Evolutionary conservation across 2,329 filamentous ascomycete species (phyloP).

Genomic region (Aspergillus ibericus): DNA sequence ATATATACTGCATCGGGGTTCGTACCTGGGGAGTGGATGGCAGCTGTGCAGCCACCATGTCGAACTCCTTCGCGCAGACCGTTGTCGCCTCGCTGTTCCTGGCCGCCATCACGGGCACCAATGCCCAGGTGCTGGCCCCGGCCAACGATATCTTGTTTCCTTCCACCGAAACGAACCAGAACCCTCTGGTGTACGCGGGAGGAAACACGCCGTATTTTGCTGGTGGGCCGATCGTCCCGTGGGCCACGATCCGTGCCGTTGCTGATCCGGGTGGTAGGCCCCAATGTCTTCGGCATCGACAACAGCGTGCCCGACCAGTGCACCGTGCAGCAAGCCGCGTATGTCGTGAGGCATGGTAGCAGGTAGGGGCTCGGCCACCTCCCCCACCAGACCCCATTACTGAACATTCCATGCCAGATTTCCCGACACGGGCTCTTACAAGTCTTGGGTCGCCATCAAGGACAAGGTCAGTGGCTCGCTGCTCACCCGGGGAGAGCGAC

Average conservation of each 20-base stretch:
- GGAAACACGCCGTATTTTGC: neutral
- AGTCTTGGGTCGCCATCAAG: slow-evolving; percentile 11
- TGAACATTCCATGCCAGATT: neutral
- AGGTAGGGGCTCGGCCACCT: neutral
- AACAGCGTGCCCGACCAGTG: slow-evolving; percentile 8
- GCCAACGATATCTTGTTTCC: neutral
- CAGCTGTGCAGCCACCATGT: neutral
- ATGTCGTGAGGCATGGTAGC: slow-evolving; percentile 15
- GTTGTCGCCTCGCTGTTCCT: neutral
- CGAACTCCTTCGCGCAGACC: neutral
- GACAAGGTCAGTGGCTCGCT: slow-evolving; percentile 34
- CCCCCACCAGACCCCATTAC: neutral
- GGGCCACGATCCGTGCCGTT: no score
- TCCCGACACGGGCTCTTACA: slow-evolving; percentile 14
- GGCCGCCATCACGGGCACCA: neutral
- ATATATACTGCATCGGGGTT: no score
- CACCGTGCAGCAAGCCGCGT: slow-evolving; percentile 15
- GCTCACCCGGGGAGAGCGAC: neutral
- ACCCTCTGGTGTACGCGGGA: neutral
- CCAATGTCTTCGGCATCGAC: slow-evolving; percentile 13
- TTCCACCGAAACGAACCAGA: neutral
- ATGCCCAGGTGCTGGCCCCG: neutral
- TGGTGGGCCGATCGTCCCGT: neutral
- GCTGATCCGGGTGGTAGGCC: neutral
- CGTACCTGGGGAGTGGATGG: no score